phyloP scores from a whole-genome alignment of 306 rosid species.

The Delonix regia region DNA sequence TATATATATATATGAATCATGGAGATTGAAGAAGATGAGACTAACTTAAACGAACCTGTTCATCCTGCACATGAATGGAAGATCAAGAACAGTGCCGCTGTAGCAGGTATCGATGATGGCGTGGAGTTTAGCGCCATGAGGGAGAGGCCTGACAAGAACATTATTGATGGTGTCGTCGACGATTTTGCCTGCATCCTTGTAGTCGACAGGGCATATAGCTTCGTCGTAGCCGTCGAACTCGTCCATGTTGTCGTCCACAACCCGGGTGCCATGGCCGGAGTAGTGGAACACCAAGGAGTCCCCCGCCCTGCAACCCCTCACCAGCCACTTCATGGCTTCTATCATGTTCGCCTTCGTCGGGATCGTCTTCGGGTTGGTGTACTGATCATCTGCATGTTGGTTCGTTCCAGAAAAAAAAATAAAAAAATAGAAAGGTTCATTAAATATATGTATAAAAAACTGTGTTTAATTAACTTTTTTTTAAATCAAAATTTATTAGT shows the following conservation, averaged over 20 bases:
- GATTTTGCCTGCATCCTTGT: constrained; percentile 46
- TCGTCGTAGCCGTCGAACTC: constrained; percentile 51
- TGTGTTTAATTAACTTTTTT: too few species aligned
- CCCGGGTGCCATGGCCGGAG: constrained; percentile 58
- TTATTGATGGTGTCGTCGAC: constrained; percentile 50
- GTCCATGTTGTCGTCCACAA: constrained; percentile 24
- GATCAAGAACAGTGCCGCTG: constrained; percentile 57
- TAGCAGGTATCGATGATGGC: constrained; percentile 58
- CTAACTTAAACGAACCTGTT: constrained; percentile 36
- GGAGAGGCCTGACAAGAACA: constrained; percentile 52
- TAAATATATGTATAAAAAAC: too few species aligned
- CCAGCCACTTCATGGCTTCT: constrained; percentile 51
- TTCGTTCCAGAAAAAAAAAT: too few species aligned
- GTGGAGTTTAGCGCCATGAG: constrained; percentile 53
- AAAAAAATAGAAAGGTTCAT: too few species aligned
- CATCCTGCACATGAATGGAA: constrained; percentile 54
- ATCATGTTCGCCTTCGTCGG: constrained; percentile 55
- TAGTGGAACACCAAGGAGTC: constrained; percentile 58
- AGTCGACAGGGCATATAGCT: constrained; percentile 56
- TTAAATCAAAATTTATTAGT: too few species aligned
- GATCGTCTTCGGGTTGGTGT: constrained; percentile 22
- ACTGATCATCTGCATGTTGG: constrained; percentile 36
- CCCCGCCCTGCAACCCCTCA: constrained; percentile 45
- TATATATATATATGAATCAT: too few species aligned
- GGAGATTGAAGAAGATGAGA: not conserved